Conservation (phyloP, 495 filamentous ascomycete genomes). For the Penicillium waksmanii region DNA sequence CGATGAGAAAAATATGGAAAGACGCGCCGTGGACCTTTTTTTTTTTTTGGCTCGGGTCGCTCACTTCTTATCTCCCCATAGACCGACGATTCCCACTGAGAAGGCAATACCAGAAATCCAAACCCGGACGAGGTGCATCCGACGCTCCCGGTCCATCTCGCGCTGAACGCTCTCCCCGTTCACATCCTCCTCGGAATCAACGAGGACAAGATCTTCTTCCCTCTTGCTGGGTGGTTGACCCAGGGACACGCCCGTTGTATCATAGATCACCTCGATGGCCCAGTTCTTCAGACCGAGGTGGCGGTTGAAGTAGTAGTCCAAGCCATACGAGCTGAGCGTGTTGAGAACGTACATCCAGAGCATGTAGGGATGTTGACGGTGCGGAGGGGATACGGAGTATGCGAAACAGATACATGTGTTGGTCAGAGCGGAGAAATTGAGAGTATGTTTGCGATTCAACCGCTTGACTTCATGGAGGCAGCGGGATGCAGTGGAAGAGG, state of each 20-base stretch:
- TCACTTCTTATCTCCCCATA: constrained; percentile 80
- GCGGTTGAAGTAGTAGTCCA: constrained; percentile 58
- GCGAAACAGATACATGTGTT: constrained; percentile 69
- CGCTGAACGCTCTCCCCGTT: constrained; percentile 82
- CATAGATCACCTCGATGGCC: constrained; percentile 29
- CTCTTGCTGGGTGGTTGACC: constrained; percentile 53
- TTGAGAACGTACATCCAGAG: constrained; percentile 71
- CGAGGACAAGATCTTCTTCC: constrained; percentile 66
- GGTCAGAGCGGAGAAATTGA: constrained; percentile 64
- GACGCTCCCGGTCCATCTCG: constrained; percentile 68
- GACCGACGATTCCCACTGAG: constrained; percentile 75
- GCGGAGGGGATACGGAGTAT: constrained; percentile 69
- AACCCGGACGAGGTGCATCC: constrained; percentile 61
- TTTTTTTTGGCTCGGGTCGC: too few species aligned
- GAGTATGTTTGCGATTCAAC: constrained; percentile 59
- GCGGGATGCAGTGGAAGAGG: constrained; percentile 64
- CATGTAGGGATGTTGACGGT: constrained; percentile 80
- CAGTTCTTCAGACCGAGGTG: constrained; percentile 37
- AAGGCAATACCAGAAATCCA: constrained; percentile 69
- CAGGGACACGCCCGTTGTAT: constrained; percentile 28
- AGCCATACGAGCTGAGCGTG: constrained; percentile 55
- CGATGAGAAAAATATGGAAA: neutral
- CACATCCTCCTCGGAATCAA: constrained; percentile 58
- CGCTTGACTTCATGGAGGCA: constrained; percentile 66
- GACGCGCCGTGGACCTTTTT: neutral